Conservation (phyloP, 352 stramenopile species). For the Blastocystis sp. region DNA sequence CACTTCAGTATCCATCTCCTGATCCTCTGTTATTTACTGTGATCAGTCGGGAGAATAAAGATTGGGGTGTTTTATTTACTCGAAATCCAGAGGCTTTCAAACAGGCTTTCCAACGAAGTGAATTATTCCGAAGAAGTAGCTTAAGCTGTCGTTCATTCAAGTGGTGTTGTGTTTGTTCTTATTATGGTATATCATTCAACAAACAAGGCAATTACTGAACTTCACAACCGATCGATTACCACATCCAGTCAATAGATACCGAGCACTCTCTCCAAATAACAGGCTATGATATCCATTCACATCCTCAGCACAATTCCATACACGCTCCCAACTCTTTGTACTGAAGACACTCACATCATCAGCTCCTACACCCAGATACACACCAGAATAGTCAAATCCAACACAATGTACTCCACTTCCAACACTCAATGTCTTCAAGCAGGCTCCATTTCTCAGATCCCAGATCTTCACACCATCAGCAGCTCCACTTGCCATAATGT, state of each 20-base stretch:
- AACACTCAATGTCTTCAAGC: slow-evolving; percentile 67
- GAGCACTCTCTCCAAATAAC: slow-evolving; percentile 21
- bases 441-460: slow-evolving; percentile 83
- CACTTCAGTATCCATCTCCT: slow-evolving; percentile 26
- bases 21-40: not conserved
- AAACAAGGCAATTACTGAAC: slow-evolving; percentile 8
- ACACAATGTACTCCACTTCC: slow-evolving; percentile 38
- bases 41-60: not conserved
- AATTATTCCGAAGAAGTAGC: not conserved
- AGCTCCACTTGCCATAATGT: slow-evolving; percentile 78
- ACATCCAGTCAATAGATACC: slow-evolving; percentile 35
- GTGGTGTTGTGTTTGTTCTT: not conserved
- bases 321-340: slow-evolving; percentile 6
- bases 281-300: slow-evolving; percentile 26
- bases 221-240: slow-evolving; percentile 12
- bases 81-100: not conserved
- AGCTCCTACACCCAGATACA: slow-evolving; percentile 35
- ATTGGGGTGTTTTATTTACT: slow-evolving; percentile 35
- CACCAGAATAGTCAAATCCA: slow-evolving; percentile 63
- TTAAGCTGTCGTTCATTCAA: slow-evolving; percentile 31
- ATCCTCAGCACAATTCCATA: not conserved
- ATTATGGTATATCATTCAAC: not conserved
- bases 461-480: slow-evolving; percentile 80
- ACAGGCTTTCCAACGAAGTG: not conserved
- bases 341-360: slow-evolving; percentile 2